These are phyloP conservation scores for Phytophthora kernoviae DNA, from an alignment of 352 stramenopile genomes.

Conservation along the genomic window DNA sequence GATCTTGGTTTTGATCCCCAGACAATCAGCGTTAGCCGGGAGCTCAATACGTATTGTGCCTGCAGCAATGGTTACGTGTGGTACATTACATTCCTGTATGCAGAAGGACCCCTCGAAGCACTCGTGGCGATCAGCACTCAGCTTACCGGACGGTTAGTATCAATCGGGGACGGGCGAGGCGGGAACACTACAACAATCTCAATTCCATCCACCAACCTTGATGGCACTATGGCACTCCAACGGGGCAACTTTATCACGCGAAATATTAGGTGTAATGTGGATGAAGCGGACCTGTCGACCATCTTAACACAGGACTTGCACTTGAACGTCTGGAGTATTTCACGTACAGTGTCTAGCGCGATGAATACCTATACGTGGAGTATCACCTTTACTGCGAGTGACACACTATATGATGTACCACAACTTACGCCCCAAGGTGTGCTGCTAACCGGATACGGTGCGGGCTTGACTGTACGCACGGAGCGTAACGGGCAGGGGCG, in stretches of 20 bases:
- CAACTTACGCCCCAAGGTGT: conserved; percentile 55
- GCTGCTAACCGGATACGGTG: conserved; percentile 63
- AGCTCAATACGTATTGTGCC: conserved; percentile 71
- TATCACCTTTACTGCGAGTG: conserved; percentile 75
- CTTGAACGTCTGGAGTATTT: conserved; percentile 60
- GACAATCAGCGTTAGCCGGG: conserved; percentile 58
- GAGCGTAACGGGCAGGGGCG: conserved; percentile 63
- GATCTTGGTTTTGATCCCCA: conserved; percentile 74
- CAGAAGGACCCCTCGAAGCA: conserved; percentile 56
- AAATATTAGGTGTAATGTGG: conserved; percentile 72
- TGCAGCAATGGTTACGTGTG: conserved; percentile 77
- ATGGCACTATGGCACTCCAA: conserved; percentile 73
- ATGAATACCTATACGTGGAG: conserved; percentile 74
- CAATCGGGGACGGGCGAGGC: conserved; percentile 64
- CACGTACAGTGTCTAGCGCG: conserved; percentile 34
- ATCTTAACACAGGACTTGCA: conserved; percentile 74
- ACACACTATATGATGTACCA: conserved; percentile 66
- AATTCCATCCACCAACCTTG: conserved; percentile 65
- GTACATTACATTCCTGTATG: conserved; percentile 80
- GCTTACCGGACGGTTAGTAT: conserved; percentile 57
- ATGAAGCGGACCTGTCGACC: conserved; percentile 51
- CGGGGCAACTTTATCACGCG: conserved; percentile 54
- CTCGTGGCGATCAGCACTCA: conserved; percentile 44
- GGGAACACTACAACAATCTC: conserved; percentile 46
- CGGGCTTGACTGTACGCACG: conserved; percentile 50